Conservation (phyloP, 306 rosid species). For the Geum urbanum region DNA sequence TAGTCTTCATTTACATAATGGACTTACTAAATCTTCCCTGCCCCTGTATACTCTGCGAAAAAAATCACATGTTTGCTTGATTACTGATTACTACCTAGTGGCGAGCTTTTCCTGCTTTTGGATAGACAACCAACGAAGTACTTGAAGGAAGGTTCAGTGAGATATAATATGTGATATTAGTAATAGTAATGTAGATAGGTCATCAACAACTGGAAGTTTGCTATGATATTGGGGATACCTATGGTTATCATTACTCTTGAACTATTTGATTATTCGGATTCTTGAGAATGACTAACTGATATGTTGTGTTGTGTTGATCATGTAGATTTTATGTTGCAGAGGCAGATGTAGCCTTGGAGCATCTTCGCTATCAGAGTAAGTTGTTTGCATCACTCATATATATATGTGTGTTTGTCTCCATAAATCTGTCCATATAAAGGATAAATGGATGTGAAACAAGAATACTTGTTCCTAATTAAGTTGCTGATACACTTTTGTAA, state of each 20-base stretch:
- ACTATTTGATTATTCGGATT: not conserved
- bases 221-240: not conserved
- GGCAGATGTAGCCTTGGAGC: conserved; percentile 83
- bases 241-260: too few species aligned
- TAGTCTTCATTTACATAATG: not conserved
- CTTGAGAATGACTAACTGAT: not conserved
- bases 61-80: conserved; percentile 87
- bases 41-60: conserved; percentile 54
- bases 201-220: not conserved
- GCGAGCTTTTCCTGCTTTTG: too few species aligned
- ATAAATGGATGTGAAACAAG: too few species aligned
- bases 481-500: too few species aligned
- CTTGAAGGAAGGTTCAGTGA: too few species aligned
- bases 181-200: not conserved
- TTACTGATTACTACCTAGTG: conserved; percentile 93
- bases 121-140: too few species aligned
- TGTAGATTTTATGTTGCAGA: conserved; percentile 85
- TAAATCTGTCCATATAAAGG: too few species aligned
- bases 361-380: conserved; percentile 92
- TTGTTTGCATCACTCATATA: not conserved
- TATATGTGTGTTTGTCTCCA: too few species aligned
- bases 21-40: not conserved
- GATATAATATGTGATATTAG: too few species aligned
- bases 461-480: too few species aligned
- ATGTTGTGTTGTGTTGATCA: conserved; percentile 15